These are phyloP conservation scores for Danielia oregonensis DNA, from an alignment of 805 yeast genomes.

Conservation along the genomic window DNA sequence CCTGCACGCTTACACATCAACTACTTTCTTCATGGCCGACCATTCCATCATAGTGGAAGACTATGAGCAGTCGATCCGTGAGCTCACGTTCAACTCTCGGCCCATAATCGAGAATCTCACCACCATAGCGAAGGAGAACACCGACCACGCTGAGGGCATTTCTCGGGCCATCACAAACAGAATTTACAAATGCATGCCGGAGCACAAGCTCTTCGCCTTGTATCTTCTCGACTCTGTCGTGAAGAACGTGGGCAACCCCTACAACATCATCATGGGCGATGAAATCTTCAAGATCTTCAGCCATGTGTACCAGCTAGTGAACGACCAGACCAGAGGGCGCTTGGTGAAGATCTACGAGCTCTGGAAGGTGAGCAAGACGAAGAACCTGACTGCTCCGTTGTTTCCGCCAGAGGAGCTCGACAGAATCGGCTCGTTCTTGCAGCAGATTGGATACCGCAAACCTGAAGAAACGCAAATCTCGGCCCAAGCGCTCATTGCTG, in stretches of 20 bases:
- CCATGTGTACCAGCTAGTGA: slow-evolving; percentile 73
- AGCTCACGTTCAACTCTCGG: slow-evolving; percentile 81
- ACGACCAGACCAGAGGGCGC: slow-evolving; percentile 66
- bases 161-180: slow-evolving; percentile 71
- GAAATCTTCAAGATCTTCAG: slow-evolving; percentile 68
- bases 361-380: slow-evolving; percentile 71
- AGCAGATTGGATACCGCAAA: slow-evolving; percentile 25
- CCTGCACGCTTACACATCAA: not conserved
- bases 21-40: not conserved
- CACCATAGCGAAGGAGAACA: slow-evolving; percentile 80
- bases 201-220: slow-evolving; percentile 77
- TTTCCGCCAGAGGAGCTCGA: slow-evolving; percentile 69
- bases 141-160: slow-evolving; percentile 71
- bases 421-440: slow-evolving; percentile 69
- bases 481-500: slow-evolving; percentile 22
- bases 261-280: slow-evolving; percentile 71
- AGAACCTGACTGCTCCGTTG: slow-evolving; percentile 59
- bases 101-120: slow-evolving; percentile 88
- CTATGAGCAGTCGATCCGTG: slow-evolving; percentile 66
- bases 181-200: slow-evolving; percentile 72
- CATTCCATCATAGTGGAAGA: slow-evolving; percentile 39
- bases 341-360: slow-evolving; percentile 77
- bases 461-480: slow-evolving; percentile 2
- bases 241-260: slow-evolving; percentile 87
- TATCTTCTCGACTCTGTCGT: slow-evolving; percentile 88